Percentiles rank a stretch among this genome's conserved stretches.
These are phyloP conservation scores for Fusarium pseudoanthophilum DNA, from an alignment of 2,329 filamentous ascomycete species.

Conservation along the genomic window DNA sequence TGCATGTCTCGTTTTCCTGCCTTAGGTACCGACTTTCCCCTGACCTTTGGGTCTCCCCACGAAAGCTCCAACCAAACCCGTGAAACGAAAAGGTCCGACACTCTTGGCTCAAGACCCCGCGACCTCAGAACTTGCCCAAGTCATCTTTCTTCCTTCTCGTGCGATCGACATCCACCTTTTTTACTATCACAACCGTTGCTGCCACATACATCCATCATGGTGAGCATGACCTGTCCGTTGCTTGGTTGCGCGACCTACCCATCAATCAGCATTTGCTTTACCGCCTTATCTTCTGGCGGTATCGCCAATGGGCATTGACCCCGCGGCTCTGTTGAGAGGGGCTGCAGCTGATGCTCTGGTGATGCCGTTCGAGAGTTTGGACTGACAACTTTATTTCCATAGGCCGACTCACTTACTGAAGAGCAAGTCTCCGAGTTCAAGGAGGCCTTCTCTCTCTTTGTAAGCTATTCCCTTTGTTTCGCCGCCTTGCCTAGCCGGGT, in stretches of 20 bases:
- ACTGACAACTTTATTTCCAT: constrained; percentile 44
- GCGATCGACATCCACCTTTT: constrained; percentile 42
- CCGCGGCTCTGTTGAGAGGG: constrained; percentile 44
- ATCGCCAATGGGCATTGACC: constrained; percentile 37
- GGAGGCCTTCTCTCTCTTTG: constrained; percentile 99
- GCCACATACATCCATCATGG: constrained; percentile 44
- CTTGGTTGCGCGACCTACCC: constrained; percentile 1
- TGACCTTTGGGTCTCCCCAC: constrained; percentile 39
- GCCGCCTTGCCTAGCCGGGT: background rate
- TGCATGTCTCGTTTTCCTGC: constrained; percentile 27
- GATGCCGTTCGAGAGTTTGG: constrained; percentile 20
- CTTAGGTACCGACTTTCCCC: constrained; percentile 40
- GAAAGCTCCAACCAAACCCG: constrained; percentile 44
- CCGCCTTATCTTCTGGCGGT: constrained; percentile 16
- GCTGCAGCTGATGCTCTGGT: constrained; percentile 40
- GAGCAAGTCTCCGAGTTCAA: constrained; percentile 99
- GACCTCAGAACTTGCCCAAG: constrained; percentile 46
- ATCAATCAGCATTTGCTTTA: constrained; percentile 8
- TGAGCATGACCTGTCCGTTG: constrained; percentile 35
- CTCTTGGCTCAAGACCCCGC: constrained; percentile 46
- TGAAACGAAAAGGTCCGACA: constrained; percentile 45
- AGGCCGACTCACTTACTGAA: constrained; percentile 99
- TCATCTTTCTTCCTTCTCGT: constrained; percentile 43
- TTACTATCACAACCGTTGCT: constrained; percentile 31
- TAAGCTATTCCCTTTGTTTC: constrained; percentile 64